These are phyloP conservation scores for Gyromitra esculenta DNA, from an alignment of 2,329 filamentous ascomycete species.

Conservation along the genomic window DNA sequence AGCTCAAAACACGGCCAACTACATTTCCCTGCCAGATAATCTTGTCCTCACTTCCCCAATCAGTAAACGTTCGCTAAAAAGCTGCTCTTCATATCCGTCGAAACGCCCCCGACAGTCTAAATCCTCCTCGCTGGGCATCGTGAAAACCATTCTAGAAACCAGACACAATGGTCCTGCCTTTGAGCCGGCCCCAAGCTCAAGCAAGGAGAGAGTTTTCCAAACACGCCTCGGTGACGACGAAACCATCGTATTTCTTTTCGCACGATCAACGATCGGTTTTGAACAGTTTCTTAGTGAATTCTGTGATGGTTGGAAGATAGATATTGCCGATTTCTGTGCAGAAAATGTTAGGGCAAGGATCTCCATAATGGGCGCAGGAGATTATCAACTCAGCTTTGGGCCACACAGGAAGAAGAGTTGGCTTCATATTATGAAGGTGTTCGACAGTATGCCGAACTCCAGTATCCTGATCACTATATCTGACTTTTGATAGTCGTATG, in stretches of 20 bases:
- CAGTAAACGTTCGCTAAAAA: not conserved
- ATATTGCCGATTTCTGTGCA: not conserved
- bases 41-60: not conserved
- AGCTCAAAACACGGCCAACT: not conserved
- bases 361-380: not conserved
- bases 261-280: constrained; percentile 7
- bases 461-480: constrained; percentile 4
- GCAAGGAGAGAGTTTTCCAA: constrained; percentile 6
- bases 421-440: constrained; percentile 16
- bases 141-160: not conserved
- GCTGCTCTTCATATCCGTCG: not conserved
- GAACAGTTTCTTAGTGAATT: not conserved
- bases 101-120: not conserved
- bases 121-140: not conserved
- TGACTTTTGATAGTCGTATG: not conserved
- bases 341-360: constrained; percentile 7
- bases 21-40: not conserved
- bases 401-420: constrained; percentile 4
- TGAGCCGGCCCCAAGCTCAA: not conserved
- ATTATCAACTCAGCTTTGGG: constrained; percentile 4
- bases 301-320: not conserved
- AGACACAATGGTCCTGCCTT: not conserved
- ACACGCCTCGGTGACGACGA: constrained; percentile 9
- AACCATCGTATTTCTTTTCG: constrained; percentile 14
- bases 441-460: constrained; percentile 1